phyloP scores from a whole-genome alignment of 495 filamentous ascomycete genomes.

The Pseudoneurospora amorphoporcata region DNA sequence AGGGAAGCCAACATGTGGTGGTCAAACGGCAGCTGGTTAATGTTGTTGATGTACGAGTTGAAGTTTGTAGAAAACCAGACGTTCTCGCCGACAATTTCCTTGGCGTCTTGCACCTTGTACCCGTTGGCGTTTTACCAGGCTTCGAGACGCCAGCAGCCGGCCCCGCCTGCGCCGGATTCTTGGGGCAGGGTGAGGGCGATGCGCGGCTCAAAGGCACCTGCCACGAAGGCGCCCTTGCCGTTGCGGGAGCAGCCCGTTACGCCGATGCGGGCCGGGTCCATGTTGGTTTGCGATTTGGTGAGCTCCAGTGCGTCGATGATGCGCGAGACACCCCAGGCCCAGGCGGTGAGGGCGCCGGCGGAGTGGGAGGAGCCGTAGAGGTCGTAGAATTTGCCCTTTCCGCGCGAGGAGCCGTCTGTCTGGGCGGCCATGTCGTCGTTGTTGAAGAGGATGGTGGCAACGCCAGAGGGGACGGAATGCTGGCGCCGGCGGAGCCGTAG shows the following conservation, averaged over 20 bases:
- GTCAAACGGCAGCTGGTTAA: slow-evolving; percentile 34
- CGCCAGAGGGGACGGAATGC: slow-evolving; percentile 35
- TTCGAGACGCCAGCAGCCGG: slow-evolving; percentile 44
- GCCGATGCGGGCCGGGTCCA: slow-evolving; percentile 37
- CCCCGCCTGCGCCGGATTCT: slow-evolving; percentile 40
- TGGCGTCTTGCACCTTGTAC: slow-evolving; percentile 40
- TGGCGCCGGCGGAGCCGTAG: slow-evolving; percentile 26
- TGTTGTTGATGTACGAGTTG: slow-evolving; percentile 29
- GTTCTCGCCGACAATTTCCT: slow-evolving; percentile 40
- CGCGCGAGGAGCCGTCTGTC: slow-evolving; percentile 23
- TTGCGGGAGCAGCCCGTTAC: slow-evolving; percentile 46
- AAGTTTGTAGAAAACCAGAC: slow-evolving; percentile 40
- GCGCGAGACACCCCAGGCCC: slow-evolving; percentile 43
- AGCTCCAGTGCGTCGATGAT: slow-evolving; percentile 43
- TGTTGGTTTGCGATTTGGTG: slow-evolving; percentile 26
- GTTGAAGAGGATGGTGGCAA: slow-evolving; percentile 38
- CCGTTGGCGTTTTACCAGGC: slow-evolving; percentile 28
- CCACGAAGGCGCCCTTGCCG: slow-evolving; percentile 44
- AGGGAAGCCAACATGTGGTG: slow-evolving; percentile 41
- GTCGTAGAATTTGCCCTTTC: slow-evolving; percentile 39
- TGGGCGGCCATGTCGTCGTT: slow-evolving; percentile 40
- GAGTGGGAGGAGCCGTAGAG: slow-evolving; percentile 37
- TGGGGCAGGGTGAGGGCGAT: slow-evolving; percentile 44
- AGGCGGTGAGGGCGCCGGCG: slow-evolving; percentile 39
- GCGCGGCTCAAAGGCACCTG: slow-evolving; percentile 38